Conservation (phyloP, 2,329 filamentous ascomycete genomes). For the Pseudogymnoascus sp. region DNA sequence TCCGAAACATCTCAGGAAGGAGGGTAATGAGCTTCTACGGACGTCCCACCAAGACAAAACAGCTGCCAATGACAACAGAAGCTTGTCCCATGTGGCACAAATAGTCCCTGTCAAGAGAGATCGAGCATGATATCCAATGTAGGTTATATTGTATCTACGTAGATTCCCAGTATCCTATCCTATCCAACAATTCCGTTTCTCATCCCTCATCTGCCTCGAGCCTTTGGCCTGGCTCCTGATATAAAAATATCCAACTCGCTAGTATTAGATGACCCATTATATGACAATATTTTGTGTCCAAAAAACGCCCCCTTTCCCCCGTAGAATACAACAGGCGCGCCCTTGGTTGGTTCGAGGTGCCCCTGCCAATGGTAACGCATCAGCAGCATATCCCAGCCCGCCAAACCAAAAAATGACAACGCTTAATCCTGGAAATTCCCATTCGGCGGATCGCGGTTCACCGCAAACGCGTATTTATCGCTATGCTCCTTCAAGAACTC, state of each 20-base stretch:
- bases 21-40: background rate
- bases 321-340: background rate
- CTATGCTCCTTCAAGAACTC: slow-evolving; percentile 31
- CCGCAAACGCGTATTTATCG: slow-evolving; percentile 22
- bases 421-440: slow-evolving; percentile 23
- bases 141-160: background rate
- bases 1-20: too few relatives aligned
- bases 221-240: background rate
- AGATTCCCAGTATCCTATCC: background rate
- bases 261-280: background rate
- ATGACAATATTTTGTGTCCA: background rate
- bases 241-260: background rate
- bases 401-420: background rate
- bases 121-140: background rate
- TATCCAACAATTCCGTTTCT: background rate
- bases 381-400: background rate
- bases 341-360: background rate
- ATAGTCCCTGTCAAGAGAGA: background rate
- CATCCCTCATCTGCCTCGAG: background rate
- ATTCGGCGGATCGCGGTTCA: slow-evolving; percentile 23
- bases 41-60: background rate
- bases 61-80: background rate
- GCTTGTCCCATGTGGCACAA: background rate
- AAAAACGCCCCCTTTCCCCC: background rate
- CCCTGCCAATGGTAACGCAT: background rate